These are phyloP conservation scores for Aspergillus sclerotioniger DNA, from an alignment of 495 filamentous ascomycete genomes.

Conservation along the genomic window DNA sequence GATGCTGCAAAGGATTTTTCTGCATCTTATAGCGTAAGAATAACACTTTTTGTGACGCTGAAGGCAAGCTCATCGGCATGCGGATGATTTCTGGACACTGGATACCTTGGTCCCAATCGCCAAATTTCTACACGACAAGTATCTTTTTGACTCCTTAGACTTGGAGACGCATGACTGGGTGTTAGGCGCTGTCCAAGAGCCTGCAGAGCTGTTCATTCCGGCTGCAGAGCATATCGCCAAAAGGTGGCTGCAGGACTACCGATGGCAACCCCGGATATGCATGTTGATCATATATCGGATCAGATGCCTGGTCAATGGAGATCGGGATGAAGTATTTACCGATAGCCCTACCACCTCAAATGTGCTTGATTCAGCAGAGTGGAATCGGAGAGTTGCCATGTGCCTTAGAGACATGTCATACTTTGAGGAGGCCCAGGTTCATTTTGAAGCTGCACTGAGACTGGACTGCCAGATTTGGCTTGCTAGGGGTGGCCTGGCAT, in stretches of 20 bases:
- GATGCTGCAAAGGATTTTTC: not conserved
- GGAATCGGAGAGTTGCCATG: not conserved
- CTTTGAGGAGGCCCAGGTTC: not conserved
- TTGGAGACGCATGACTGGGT: not conserved
- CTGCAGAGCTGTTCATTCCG: not conserved
- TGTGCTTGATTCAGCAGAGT: not conserved
- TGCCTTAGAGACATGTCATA: not conserved
- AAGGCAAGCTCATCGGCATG: not conserved
- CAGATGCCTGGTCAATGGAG: not conserved
- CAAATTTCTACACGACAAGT: not conserved
- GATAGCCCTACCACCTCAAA: not conserved
- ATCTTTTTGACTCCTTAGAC: not conserved
- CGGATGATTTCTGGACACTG: not conserved
- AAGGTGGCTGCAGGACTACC: not conserved
- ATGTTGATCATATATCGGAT: not conserved
- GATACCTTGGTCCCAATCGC: not conserved
- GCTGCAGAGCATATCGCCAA: not conserved
- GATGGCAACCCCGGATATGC: not conserved
- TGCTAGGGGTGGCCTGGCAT: not conserved
- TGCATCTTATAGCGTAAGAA: not conserved
- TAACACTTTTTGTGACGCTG: not conserved
- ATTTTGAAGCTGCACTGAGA: not conserved
- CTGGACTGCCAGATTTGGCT: not conserved
- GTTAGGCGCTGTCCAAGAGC: not conserved
- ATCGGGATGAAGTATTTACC: not conserved